Conservation (phyloP, 306 rosid species). For the Sphenostylis stenocarpa region DNA sequence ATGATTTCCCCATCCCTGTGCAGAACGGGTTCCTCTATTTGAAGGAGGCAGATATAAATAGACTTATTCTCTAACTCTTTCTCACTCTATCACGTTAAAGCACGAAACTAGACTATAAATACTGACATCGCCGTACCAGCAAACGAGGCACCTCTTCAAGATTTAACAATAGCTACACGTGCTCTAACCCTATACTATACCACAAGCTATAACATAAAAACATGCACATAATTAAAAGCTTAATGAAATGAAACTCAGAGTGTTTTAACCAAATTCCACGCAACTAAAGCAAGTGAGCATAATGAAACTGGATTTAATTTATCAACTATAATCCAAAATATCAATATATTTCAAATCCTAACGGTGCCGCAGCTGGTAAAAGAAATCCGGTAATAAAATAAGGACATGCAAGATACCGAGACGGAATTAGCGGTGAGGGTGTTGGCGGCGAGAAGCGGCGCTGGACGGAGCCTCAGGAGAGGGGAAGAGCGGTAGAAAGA, state of each 20-base stretch:
- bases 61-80: neutral
- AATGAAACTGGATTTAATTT: neutral
- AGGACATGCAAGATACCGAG: too few relatives aligned
- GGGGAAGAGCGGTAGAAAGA: conserved; percentile 30
- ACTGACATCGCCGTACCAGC: neutral
- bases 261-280: neutral
- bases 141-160: neutral
- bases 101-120: conserved; percentile 3
- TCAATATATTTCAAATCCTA: neutral
- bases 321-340: neutral
- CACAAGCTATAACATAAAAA: neutral
- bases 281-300: neutral
- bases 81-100: neutral
- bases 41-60: conserved; percentile 1
- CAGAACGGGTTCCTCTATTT: neutral
- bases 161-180: neutral
- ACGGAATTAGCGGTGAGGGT: conserved; percentile 62
- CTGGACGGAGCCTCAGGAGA: conserved; percentile 34
- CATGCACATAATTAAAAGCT: neutral
- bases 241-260: neutral
- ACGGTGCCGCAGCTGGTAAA: neutral
- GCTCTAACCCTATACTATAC: neutral
- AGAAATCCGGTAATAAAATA: neutral
- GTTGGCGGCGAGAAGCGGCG: conserved; percentile 36
- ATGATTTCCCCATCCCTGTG: neutral